Base-by-base conservation (phyloP, 225 moss, liverwort and hornwort species). In the Straminergon stramineum region DNA sequence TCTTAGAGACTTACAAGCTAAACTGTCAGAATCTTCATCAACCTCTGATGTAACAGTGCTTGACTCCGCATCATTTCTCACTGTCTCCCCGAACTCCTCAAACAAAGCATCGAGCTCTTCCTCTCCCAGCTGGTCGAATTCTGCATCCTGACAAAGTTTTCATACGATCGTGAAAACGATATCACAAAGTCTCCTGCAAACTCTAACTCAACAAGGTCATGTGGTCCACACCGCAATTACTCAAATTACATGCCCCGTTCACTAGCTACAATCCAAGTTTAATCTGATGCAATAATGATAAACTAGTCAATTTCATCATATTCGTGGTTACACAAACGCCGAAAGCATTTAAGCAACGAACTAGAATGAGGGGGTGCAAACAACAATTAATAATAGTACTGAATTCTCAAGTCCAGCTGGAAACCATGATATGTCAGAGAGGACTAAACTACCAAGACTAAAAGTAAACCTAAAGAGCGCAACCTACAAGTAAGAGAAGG, bases 1-100 rank as follows among this genome's bases (percentile, higher is more conserved):
- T 56, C 53, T 41, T 55, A 1, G 74, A 75, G 52, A 93, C 93
- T 95, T 89, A 95, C 94, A 93, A 79, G 93, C 92, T 91, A 93
- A 71, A 90, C 93, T 94, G 70, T 94, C 94, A 30, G 92, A 92
- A 89, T 94, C 94, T 32, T 93, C 88, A 75, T 94, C 94, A 67
- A 92, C 90, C 89, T 92, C 94, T 26, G 90, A 90, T 79, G 94
- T 91, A 53, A 90, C 89, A 77, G 81, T 85, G 81, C 76, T 88
- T 1, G 90, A 89, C 79, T 89, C 92, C 5, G 73, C 84, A 75
- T 93, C 90, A 76, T 79, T 85, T 74, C 91, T 90, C 84, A 94
- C 91, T 26, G 92, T 91, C 84, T 94, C 92, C 56, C 94, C 94
- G 53, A 75, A 94, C 74, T 94, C 94, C 85, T 94, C 94, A 83